Percentiles rank a stretch among this genome's conserved stretches.
These are phyloP conservation scores for Lactarius akahatsu DNA, from an alignment of 768 basidiomycete genomes.

Conservation along the genomic window DNA sequence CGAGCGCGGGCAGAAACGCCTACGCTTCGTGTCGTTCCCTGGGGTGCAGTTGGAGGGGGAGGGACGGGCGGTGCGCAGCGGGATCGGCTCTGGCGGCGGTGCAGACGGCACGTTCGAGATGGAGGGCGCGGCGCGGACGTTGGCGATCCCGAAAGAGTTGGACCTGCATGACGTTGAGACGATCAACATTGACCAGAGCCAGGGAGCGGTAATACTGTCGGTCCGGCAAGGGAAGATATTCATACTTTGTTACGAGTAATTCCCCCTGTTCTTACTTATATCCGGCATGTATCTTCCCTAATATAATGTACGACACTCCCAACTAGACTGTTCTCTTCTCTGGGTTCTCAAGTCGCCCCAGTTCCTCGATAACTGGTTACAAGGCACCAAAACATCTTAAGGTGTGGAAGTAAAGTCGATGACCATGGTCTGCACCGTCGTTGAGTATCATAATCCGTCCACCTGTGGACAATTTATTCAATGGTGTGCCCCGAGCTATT, in stretches of 20 bases:
- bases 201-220: slow-evolving; percentile 69
- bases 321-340: background rate
- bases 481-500: too few species aligned
- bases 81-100: slow-evolving; percentile 10
- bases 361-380: too few species aligned
- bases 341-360: too few species aligned
- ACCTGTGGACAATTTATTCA: too few species aligned
- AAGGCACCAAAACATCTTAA: too few species aligned
- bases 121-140: slow-evolving; percentile 50
- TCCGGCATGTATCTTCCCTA: background rate
- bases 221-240: slow-evolving; percentile 69
- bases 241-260: slow-evolving; percentile 62
- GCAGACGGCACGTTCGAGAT: slow-evolving; percentile 41
- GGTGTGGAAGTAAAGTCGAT: background rate
- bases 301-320: background rate
- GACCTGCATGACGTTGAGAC: slow-evolving; percentile 67
- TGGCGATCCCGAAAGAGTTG: slow-evolving; percentile 63
- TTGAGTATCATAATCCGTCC: too few species aligned
- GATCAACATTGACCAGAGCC: slow-evolving; percentile 75
- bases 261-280: background rate
- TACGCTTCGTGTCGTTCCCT: slow-evolving; percentile 73
- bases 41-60: slow-evolving; percentile 44
- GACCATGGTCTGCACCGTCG: background rate
- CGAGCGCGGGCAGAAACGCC: slow-evolving; percentile 45
- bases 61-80: slow-evolving; percentile 24